Base-by-base conservation (phyloP, 2,329 filamentous ascomycete species). In the Davidsoniella virescens region DNA sequence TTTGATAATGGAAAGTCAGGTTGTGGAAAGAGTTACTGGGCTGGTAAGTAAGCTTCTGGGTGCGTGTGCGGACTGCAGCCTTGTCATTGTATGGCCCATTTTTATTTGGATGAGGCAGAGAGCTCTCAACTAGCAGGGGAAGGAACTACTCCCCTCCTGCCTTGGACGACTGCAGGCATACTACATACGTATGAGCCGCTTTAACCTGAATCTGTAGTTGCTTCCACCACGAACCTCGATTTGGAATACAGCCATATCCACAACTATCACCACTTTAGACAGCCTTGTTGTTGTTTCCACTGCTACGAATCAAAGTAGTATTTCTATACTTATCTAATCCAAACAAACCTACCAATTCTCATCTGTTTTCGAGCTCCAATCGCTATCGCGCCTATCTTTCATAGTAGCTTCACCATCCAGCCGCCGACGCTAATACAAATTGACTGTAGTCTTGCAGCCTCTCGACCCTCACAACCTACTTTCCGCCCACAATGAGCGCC, bases 401-500 rank as follows among this genome's bases (percentile, higher is more conserved):
- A 23, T 23, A 23, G 20, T 23, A n/a, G 14, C 47, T 42, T n/a
- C 23, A 42, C 10, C 16, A 49, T n/a, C 39, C 29, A 33, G 12
- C 10, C 8, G 7, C 9, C 29, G 29, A 33, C 29, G 29, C 12
- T 8, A 9, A 12, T 33, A 33, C 29, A 33, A 9, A 6, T 33
- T 10, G 8, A 9, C 12, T 33, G 29, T 12, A 33, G 8, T 33
- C 29, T 33, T 33, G 29, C 29, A 33, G 29, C 29, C 29, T 9
- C 29, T 33, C 29, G 29, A 4, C 29, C 29, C 23, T 25, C 40
- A 18, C 20, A 17, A 16, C 50, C 23, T 36, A 14, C 18, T 29
- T 29, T 17, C 48, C 51, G 57, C 55, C 56, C 62, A 76, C 69
- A 70, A 87, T 82, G 78, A 78, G 78, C 60, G 76, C 84, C 62